Evolutionary conservation across 257 asterid genomes (phyloP).

Genomic region (Przewalskia tangutica): DNA sequence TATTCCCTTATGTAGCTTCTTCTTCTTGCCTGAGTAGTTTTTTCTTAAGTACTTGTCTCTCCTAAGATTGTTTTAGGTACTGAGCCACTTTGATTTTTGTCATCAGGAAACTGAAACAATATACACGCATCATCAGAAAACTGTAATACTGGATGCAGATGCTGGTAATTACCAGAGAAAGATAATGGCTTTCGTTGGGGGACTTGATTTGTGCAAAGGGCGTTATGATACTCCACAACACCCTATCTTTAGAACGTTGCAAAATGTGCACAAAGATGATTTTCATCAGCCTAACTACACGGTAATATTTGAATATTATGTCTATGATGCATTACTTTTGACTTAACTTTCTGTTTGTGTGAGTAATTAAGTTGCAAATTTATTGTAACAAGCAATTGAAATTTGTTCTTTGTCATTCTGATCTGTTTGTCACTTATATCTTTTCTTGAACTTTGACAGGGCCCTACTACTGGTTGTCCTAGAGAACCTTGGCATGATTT

Average conservation of each 20-base stretch:
- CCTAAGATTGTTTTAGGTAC: neutral
- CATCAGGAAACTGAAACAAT: conserved; percentile 81
- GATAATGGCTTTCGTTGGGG: conserved; percentile 75
- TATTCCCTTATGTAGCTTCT: neutral
- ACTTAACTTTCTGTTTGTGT: neutral
- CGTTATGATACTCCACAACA: conserved; percentile 85
- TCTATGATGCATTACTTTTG: neutral
- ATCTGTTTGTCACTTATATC: neutral
- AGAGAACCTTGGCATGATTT: conserved; percentile 97
- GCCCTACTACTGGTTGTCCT: conserved; percentile 60
- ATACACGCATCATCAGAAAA: conserved; percentile 93
- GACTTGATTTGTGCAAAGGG: conserved; percentile 85
- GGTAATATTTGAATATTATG: conserved; percentile 32
- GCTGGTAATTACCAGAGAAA: conserved; percentile 48
- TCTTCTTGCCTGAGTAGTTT: neutral
- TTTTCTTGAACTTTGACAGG: conserved; percentile 31
- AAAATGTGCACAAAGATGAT: conserved; percentile 72
- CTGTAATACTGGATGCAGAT: conserved; percentile 70
- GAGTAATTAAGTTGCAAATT: neutral
- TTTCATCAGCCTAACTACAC: conserved; percentile 76
- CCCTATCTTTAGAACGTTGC: conserved; percentile 50
- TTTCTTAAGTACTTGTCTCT: neutral
- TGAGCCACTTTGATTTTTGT: conserved; percentile 8
- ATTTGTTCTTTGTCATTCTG: neutral
- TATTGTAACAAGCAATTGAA: neutral